Evolutionary conservation across 1,284 basidiomycete species (phyloP).

Genomic region (Bondarzewia mesenterica): DNA sequence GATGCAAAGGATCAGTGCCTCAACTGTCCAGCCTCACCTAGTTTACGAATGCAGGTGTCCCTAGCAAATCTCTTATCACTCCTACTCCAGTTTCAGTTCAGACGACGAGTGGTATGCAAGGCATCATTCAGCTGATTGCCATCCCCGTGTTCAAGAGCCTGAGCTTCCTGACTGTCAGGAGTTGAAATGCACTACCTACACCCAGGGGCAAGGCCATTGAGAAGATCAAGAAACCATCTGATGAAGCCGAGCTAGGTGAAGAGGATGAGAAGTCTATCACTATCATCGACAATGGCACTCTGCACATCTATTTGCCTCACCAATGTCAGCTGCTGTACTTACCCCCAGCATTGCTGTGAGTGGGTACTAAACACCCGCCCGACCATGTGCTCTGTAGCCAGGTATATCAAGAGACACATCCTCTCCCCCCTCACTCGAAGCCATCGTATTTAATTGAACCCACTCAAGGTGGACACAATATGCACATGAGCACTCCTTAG

Average conservation of each 20-base stretch:
- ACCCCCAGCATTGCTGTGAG: not conserved
- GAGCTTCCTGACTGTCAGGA: slow-evolving; percentile 42
- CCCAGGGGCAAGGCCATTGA: slow-evolving; percentile 15
- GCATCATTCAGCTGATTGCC: slow-evolving; percentile 19
- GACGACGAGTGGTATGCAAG: slow-evolving; percentile 5
- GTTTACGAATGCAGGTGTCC: slow-evolving; percentile 8
- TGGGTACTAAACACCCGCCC: too few relatives aligned
- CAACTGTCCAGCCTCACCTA: slow-evolving; percentile 15
- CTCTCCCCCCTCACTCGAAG: slow-evolving; percentile 52
- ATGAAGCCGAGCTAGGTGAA: not conserved
- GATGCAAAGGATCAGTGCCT: slow-evolving; percentile 24
- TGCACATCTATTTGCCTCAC: slow-evolving; percentile 8
- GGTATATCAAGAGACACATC: slow-evolving; percentile 27
- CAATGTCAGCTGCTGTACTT: not conserved
- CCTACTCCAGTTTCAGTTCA: slow-evolving; percentile 4
- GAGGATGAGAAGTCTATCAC: not conserved
- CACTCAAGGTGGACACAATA: slow-evolving; percentile 10
- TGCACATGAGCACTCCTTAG: too few relatives aligned
- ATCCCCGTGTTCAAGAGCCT: slow-evolving; percentile 38
- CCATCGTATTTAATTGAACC: slow-evolving; percentile 45
- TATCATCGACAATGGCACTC: not conserved
- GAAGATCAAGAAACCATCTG: not conserved
- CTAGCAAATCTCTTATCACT: slow-evolving; percentile 4
- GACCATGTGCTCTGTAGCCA: slow-evolving; percentile 2
- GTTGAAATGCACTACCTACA: slow-evolving; percentile 39